Base-by-base conservation (phyloP, 345 rosid genomes). In the Gynandropsis gynandra region DNA sequence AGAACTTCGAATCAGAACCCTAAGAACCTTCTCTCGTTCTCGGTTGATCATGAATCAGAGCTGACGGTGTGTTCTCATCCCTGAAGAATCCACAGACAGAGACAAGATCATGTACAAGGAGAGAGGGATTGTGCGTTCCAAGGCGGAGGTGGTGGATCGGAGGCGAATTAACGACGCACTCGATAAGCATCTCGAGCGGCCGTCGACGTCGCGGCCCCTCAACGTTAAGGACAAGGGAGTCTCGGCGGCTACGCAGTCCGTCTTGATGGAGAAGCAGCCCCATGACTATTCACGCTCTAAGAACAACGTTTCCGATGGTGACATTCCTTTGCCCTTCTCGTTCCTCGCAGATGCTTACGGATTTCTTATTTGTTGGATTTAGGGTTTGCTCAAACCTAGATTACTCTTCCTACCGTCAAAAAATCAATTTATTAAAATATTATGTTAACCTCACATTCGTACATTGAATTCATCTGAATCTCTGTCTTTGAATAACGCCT, bases 91-190 rank as follows among this genome's bases (percentile, higher is more conserved):
- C n/a, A n/a, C 46, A 12, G 4, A 4, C 14, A 43, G 60, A 65
- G 63, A 18, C 46, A 20, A 37, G 21, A 56, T 39, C 54, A 65
- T 67, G 67, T 50, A 61, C 36, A 61, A 42, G 7, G 89, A 78
- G 43, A 69, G 94, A 58, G 84, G 74, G 18, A 41, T 31, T 7
- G 80, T 59, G 59, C 85, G 78, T 35, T 79, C 92, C 53, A 87
- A 79, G 76, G 48, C 82, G 39, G 98, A 82, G 68, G 73, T 75
- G 6, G 72, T 74, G 41, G 95, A 90, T 82, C 93, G 93, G 72
- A 92, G 82, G 72, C 77, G 88, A 58, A 76, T 82, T 58, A 80
- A 74, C 70, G 83, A 84, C 35, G 75, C 72, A 6, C 81, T 79
- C 33, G 96, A 87, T 53, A 76, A 75, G 75, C 88, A 77, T 43